A percentile compares a stretch with the other conserved stretches of the same genome.
Conservation (phyloP, 352 stramenopile genomes). For the Phytophthora crassamura region DNA sequence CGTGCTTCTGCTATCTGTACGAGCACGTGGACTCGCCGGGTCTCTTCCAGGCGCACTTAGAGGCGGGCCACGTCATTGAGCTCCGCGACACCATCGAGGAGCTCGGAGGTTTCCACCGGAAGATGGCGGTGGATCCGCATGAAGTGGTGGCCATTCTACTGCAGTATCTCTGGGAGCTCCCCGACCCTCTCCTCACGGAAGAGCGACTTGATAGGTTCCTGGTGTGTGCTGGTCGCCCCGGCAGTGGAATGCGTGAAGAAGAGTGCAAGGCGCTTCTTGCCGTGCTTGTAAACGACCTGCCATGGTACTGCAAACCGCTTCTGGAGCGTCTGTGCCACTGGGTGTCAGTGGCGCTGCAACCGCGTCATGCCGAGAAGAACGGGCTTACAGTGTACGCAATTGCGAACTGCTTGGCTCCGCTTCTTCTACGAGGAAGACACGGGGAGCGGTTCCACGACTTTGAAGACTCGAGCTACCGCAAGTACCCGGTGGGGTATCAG, state of each 20-base stretch:
- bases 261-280: conserved; percentile 69
- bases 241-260: conserved; percentile 48
- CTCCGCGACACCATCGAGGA: conserved; percentile 85
- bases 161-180: conserved; percentile 87
- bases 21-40: conserved; percentile 77
- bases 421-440: conserved; percentile 66
- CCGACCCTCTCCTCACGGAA: conserved; percentile 76
- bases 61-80: conserved; percentile 80
- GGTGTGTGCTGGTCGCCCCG: conserved; percentile 44
- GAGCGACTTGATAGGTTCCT: conserved; percentile 79
- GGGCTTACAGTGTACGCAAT: conserved; percentile 73
- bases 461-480: conserved; percentile 68
- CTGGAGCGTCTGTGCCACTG: conserved; percentile 77
- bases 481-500: conserved; percentile 80
- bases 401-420: conserved; percentile 66
- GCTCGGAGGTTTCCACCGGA: conserved; percentile 81
- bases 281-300: conserved; percentile 82
- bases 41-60: conserved; percentile 83
- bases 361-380: conserved; percentile 68
- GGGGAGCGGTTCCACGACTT: conserved; percentile 66
- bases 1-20: conserved; percentile 83
- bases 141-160: conserved; percentile 81
- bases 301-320: conserved; percentile 82
- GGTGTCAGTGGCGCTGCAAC: conserved; percentile 64
- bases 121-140: conserved; percentile 83